Base-by-base conservation (phyloP, 2,329 filamentous ascomycete species). In the Rhinocladiella similis region DNA sequence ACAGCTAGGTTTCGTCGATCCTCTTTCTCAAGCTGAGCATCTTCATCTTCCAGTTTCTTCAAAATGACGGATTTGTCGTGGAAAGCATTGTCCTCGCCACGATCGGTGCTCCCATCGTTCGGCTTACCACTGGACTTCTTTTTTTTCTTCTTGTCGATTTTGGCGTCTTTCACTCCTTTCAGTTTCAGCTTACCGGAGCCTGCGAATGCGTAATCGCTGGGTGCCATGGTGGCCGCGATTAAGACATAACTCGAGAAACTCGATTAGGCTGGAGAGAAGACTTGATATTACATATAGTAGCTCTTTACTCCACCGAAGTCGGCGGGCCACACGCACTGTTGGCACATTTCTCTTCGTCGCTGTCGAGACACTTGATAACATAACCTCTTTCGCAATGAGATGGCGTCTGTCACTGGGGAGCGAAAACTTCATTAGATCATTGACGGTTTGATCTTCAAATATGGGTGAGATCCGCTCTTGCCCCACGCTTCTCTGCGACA, bases 161-260 rank as follows among this genome's bases (percentile, higher is more conserved):
- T 69, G n/a, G 73, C 68, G 36, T 72, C 72, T 67, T 85, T 86
- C 60, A 78, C 82, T 67, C 91, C 91, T 77, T 97, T 97, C 58
- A 97, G 82, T 70, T 90, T 93, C 33, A 97, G 83, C 59, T 87
- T 88, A 66, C 91, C 91, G 67, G 59, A 47, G 20, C 59, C 59
- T 10, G 46, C 54, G 19, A 54, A 55, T 13, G 50, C 48, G 33
- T 62, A 62, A 7, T 57, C 59, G 35, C 51, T 41, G 7, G 59
- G 56, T 13, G 56, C 42, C 59, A 62, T 62, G n/a, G 6, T 16
- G 43, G 9, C 22, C 16, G 22, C 6, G 5, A 19, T 7, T 7
- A 9, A 10, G 12, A 41, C 14, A 41, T 41, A 16, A 19, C 3
- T 41, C n/a, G 18, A 41, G 14, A 19, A 41, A 6, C 38, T 19